Evolutionary conservation across 1,284 basidiomycete genomes (phyloP), one percentile per base, ranked within the genome.

Genomic region (Moesziomyces globuligerus): DNA sequence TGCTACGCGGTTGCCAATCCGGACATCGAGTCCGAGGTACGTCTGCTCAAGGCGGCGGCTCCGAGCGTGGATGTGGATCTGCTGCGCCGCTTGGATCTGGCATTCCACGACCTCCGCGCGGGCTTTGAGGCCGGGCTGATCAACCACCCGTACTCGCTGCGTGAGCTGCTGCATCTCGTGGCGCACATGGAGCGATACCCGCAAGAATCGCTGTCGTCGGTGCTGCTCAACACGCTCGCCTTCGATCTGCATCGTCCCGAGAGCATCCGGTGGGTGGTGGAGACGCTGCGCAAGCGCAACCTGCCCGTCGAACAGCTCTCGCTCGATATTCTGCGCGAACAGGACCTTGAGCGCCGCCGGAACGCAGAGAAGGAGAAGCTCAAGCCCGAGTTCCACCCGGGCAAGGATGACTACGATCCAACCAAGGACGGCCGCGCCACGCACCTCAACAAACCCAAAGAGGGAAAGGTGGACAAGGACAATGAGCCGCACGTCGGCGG

Each of bases 171-270:
- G 42, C 81, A 83, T 39, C 60, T 84, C 24, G 81, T 82, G 1
- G 79, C 82, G 13, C 83, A 84, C 61, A 62, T 84, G 48, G 62
- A 80, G 37, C 62, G 72, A 40, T 84, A 76, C 61, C 82, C 83
- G 1, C 57, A 66, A 5, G 83, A 84, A 38, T 28, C 64, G 20
- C 77, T 84, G n/a, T 76, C 76, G 17, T 58, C 71, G 9, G 80
- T 82, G 10, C 70, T 84, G 38, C 81, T 83, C 48, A 83, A 82
- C 62, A 76, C 83, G 47, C 80, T 84, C 34, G 64, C 77, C 17
- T 84, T 84, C 38, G 83, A 84, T 61, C 48, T 83, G 29, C 78
- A 83, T 56, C 62, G 72, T 1, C 81, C 83, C 7, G 81, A 82
- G 50, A 76, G 73, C n/a, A 78, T 84, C 46, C 71, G 81, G 10